Evolutionary conservation across 306 rosid genomes (phyloP).

Genomic region (Glycine latifolia): DNA sequence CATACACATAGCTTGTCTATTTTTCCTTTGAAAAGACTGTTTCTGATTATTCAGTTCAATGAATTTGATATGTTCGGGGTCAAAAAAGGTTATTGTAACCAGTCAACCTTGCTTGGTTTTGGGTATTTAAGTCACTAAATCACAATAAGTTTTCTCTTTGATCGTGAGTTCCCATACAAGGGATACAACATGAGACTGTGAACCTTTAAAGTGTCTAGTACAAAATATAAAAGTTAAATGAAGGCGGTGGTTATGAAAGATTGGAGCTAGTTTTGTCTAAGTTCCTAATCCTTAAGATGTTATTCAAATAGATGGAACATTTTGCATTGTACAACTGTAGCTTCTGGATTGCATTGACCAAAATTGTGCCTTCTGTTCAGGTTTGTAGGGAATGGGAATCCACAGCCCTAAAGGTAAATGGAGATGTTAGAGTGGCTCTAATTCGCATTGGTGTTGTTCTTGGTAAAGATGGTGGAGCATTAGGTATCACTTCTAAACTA

Average conservation of each 20-base stretch:
- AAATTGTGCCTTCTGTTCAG: constrained; percentile 55
- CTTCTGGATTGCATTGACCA: constrained; percentile 23
- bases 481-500: constrained; percentile 60
- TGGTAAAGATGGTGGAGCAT: constrained; percentile 98
- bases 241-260: background rate
- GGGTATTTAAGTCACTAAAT: background rate
- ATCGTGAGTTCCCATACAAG: background rate
- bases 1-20: background rate
- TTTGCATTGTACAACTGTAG: constrained; percentile 3
- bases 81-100: background rate
- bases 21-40: constrained; percentile 11
- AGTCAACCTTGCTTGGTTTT: constrained; percentile 3
- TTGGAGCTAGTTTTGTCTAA: constrained; percentile 1
- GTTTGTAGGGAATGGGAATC: constrained; percentile 99
- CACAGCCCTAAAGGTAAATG: constrained; percentile 71
- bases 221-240: constrained; percentile 4
- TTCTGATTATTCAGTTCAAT: background rate
- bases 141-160: background rate
- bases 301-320: constrained; percentile 8
- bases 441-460: constrained; percentile 98
- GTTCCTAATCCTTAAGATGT: background rate
- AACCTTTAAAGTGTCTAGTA: background rate
- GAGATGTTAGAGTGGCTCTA: constrained; percentile 78
- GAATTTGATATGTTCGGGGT: background rate
- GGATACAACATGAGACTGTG: background rate